Percentiles rank a stretch among this genome's conserved stretches.
Conservation (phyloP, 345 rosid genomes). For the Limnanthes douglasii region DNA sequence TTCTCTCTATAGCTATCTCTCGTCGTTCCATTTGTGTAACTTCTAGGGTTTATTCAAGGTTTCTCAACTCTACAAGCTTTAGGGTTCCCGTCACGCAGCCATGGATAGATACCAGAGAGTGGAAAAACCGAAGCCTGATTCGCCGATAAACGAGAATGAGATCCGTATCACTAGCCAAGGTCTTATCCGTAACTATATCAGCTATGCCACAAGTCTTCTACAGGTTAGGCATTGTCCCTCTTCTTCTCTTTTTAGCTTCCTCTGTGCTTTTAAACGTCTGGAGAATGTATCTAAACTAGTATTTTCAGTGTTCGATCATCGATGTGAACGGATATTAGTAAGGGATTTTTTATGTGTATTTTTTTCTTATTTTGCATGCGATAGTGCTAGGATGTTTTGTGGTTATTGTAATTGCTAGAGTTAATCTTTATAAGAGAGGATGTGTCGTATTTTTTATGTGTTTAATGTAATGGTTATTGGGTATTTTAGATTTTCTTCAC, state of each 20-base stretch:
- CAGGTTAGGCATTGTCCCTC: slow-evolving; percentile 52
- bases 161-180: slow-evolving; percentile 89
- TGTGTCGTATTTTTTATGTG: too few species aligned
- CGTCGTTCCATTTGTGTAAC: too few species aligned
- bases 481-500: too few species aligned
- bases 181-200: slow-evolving; percentile 74
- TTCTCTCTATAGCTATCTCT: too few species aligned
- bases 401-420: neutral
- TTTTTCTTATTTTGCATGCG: neutral
- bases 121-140: slow-evolving; percentile 48
- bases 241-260: neutral
- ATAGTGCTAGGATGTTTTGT: neutral
- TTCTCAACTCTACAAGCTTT: slow-evolving; percentile 12
- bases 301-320: slow-evolving; percentile 1
- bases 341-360: neutral
- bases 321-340: neutral
- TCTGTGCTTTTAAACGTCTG: neutral
- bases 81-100: slow-evolving; percentile 11
- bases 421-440: too few species aligned
- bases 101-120: slow-evolving; percentile 92
- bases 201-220: slow-evolving; percentile 68
- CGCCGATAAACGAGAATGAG: slow-evolving; percentile 82
- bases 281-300: neutral
- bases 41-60: slow-evolving; percentile 35
- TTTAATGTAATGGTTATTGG: too few species aligned